These are phyloP conservation scores for Aspergillus awamori DNA, from an alignment of 2,329 filamentous ascomycete species.

Conservation along the genomic window DNA sequence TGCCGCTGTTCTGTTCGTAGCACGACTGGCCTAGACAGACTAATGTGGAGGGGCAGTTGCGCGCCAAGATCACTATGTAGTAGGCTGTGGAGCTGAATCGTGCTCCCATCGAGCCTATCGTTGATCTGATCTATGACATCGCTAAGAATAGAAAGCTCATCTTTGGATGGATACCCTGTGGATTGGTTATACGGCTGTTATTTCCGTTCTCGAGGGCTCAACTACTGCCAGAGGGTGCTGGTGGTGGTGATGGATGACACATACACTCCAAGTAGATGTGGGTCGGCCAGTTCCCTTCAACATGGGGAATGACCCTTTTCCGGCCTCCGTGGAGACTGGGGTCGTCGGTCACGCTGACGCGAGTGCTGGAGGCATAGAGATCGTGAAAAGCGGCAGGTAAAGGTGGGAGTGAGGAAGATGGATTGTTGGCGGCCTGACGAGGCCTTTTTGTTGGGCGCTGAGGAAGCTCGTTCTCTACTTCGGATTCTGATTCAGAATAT, in stretches of 20 bases:
- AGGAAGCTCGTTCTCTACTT: constrained; percentile 31
- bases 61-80: constrained; percentile 77
- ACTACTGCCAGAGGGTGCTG: no score
- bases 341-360: constrained; percentile 77
- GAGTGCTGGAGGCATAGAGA: constrained; percentile 80
- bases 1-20: constrained; percentile 74
- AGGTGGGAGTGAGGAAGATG: constrained; percentile 61
- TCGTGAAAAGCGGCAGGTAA: constrained; percentile 82
- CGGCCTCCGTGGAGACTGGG: constrained; percentile 83
- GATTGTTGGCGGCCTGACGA: constrained; percentile 18
- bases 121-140: constrained; percentile 32
- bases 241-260: neutral
- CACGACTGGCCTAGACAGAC: constrained; percentile 78
- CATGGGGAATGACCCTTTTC: constrained; percentile 78
- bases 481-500: constrained; percentile 58
- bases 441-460: constrained; percentile 30
- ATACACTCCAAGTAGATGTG: constrained; percentile 92
- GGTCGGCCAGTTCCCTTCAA: constrained; percentile 87
- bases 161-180: constrained; percentile 45
- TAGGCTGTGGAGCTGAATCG: constrained; percentile 62
- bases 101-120: constrained; percentile 46
- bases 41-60: constrained; percentile 83
- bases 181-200: constrained; percentile 17
- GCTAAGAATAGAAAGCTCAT: constrained; percentile 37
- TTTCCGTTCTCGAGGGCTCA: constrained; percentile 5